Percentiles rank a stretch among this genome's conserved stretches.
These are phyloP conservation scores for Aspergillus aculeatinus DNA, from an alignment of 2,329 filamentous ascomycete species.

Conservation along the genomic window DNA sequence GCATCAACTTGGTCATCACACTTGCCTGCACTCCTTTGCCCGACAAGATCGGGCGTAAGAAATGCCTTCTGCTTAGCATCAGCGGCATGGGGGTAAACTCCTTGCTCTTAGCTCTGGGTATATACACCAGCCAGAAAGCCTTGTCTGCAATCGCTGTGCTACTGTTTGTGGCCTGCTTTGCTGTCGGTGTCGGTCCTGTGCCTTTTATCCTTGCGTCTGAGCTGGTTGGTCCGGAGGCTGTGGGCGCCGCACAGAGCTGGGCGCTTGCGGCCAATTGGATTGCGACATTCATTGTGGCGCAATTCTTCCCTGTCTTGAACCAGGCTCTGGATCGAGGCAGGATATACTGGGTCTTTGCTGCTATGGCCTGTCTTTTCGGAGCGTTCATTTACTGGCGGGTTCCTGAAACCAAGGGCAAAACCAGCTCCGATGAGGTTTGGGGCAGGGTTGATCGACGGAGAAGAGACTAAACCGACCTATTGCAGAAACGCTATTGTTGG, in stretches of 20 bases:
- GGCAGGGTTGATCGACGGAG: conserved; percentile 52
- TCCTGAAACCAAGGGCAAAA: conserved; percentile 86
- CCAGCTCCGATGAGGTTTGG: conserved; percentile 87
- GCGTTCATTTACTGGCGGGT: conserved; percentile 72
- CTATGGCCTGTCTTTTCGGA: conserved; percentile 66
- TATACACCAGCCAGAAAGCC: conserved; percentile 68
- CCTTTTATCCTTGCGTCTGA: conserved; percentile 93
- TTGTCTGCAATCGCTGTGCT: conserved; percentile 80
- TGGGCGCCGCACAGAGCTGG: conserved; percentile 88
- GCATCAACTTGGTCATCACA: conserved; percentile 82
- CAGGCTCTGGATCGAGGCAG: conserved; percentile 73
- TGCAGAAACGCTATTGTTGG: neutral
- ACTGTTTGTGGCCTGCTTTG: conserved; percentile 85
- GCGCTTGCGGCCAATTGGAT: conserved; percentile 83
- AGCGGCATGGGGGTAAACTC: conserved; percentile 79
- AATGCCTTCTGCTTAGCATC: conserved; percentile 78
- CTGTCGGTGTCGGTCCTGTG: conserved; percentile 85
- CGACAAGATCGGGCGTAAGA: conserved; percentile 84
- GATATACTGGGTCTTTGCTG: conserved; percentile 91
- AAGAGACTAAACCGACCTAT: conserved; percentile 28
- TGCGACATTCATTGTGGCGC: conserved; percentile 86
- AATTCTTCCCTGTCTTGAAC: conserved; percentile 91
- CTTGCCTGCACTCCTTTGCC: conserved; percentile 77
- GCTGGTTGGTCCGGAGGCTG: conserved; percentile 83
- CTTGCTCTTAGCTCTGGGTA: conserved; percentile 74